Evolutionary conservation across 331 rosid species (phyloP).

Genomic region (Dryas integrifolia): DNA sequence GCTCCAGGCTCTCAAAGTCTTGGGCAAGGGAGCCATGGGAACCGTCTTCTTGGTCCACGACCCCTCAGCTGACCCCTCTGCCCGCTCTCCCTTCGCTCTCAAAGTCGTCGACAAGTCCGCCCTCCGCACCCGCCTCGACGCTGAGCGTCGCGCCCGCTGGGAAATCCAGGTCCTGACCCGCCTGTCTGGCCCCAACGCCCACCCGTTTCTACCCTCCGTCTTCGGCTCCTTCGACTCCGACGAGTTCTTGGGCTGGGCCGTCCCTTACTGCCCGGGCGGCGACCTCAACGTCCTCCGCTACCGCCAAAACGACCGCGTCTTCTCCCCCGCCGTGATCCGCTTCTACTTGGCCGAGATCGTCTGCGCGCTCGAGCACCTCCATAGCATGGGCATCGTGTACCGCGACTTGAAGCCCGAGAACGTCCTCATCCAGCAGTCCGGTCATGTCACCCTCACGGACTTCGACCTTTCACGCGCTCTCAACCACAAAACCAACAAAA

Average conservation of each 20-base stretch:
- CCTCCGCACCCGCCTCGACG: conserved; percentile 50
- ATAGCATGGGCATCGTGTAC: conserved; percentile 68
- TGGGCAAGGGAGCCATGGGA: conserved; percentile 96
- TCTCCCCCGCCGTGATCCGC: conserved; percentile 69
- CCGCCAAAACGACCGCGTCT: conserved; percentile 69
- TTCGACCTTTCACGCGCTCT: conserved; percentile 80
- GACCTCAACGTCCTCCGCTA: conserved; percentile 85
- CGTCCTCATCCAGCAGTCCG: conserved; percentile 75
- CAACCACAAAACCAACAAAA: conserved; percentile 33
- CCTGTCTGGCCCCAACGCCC: conserved; percentile 41
- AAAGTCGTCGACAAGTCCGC: conserved; percentile 70
- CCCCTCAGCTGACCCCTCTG: conserved; percentile 25
- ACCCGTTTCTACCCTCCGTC: conserved; percentile 67
- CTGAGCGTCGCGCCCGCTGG: conserved; percentile 82
- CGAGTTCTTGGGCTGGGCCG: conserved; percentile 62
- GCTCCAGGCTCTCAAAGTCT: conserved; percentile 51
- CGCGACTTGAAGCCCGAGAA: conserved; percentile 96
- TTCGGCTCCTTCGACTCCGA: conserved; percentile 52
- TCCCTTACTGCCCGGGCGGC: conserved; percentile 91
- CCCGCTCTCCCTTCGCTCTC: conserved; percentile 52
- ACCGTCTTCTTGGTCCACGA: conserved; percentile 78
- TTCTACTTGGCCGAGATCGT: conserved; percentile 78
- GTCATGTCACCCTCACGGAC: conserved; percentile 93
- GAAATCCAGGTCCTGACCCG: conserved; percentile 66
- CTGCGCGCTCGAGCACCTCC: conserved; percentile 84